Base-by-base conservation (phyloP, 148 eudicot species). In the Hydrangea macrophylla region DNA sequence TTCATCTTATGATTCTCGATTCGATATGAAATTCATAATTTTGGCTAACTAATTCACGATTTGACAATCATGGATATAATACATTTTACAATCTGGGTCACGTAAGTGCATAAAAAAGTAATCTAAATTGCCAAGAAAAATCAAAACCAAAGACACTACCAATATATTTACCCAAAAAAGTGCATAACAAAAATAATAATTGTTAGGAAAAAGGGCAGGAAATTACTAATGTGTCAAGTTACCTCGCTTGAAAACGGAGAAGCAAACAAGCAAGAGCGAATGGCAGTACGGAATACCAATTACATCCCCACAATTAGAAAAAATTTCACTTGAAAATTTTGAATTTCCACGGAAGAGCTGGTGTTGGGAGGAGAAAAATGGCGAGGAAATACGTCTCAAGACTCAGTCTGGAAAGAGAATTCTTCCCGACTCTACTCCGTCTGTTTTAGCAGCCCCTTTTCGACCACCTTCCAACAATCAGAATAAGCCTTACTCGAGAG, bases 271-370 rank as follows among this genome's bases (percentile, higher is more conserved):
- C 62, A 75, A 32, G 42, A 71, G 45, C 70, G 67, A 28, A 57
- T 58, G n/a, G 26, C 50, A 28, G 73, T 36, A 63, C 31, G 33
- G 22, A 79, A 32, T 30, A 64, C 13, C 65, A 72, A 27, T 31
- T 58, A 22, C 45, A 71, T 51, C 22, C 64, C 71, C 13, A 59
- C 54, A 25, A 40, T 64, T 42, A 68, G 30, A 32, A 53, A 40
- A 45, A 62, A 22, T 33, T 58, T 58, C 22, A 55, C 26, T 50
- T 12, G 67, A 12, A 65, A 45, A 48, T 31, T 55, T 58, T 33
- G 60, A 71, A 57, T 30, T 48, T 67, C 76, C 76, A 75, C 72
- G 22, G 17, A 44, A 62, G 48, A 57, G 55, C 75, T 66, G 58
- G 48, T 37, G 65, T 6, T 36, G 58, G 57, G 30, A 1, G 48